Evolutionary conservation across 306 rosid species (phyloP), one percentile per base, ranked within the genome.

Genomic region (Arachis hypogaea): DNA sequence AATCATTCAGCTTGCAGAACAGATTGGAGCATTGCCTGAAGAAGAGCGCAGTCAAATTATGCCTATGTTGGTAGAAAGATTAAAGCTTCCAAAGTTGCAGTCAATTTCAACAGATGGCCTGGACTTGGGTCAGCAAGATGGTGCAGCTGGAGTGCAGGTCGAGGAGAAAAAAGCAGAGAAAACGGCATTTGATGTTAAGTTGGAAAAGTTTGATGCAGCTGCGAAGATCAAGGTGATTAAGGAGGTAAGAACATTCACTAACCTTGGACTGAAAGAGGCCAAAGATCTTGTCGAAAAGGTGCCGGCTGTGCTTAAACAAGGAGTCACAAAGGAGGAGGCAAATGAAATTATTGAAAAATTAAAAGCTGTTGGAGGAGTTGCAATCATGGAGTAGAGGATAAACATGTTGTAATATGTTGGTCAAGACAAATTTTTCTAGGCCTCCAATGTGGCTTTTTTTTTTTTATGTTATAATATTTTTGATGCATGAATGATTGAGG

Each of bases 211-310:
- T 49, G 87, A 84, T 60, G 63, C 87, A 40, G 55, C 87, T 7
- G 76, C 87, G 33, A 84, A 84, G 80, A 84, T 84, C 78, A 84
- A 84, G 81, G 87, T 84, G 78, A 84, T 81, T 60, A 84, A 84
- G 81, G 87, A 84, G 78, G 85, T 84, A 59, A 80, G 87, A 74
- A 54, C 85, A 46, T 84, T 84, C 55, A 84, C 87, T 45, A 74
- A 40, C 74, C 59, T 84, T 49, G 87, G 87, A 77, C 64, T 84
- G 81, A 81, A 84, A 81, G 87, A 84, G 69, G 87, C 87, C 68
- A 84, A 84, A 70, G 87, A 84, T 77, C 87, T 84, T 30, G 85
- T 84, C 47, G 87, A 84, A 77, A 84, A 84, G 78, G 87, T 33
- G 44, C 87, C 87, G 0, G 75, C 50, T 22, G 69, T 84, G 36